phyloP scores from a whole-genome alignment of 176 grass and related monocot species.

The Chrysopogon serrulatus region DNA sequence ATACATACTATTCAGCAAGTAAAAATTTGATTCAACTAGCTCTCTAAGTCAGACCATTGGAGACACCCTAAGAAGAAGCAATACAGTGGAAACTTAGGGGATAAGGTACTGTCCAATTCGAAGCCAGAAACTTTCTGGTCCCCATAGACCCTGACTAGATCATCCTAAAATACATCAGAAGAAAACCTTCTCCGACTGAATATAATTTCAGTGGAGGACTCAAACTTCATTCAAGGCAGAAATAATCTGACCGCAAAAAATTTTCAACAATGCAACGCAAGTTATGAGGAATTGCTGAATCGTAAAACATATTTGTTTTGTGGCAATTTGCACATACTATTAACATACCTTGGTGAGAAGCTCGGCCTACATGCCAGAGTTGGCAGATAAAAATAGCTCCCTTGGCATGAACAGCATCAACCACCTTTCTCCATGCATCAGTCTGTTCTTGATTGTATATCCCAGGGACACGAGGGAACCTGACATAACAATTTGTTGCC shows the following conservation, averaged over 20 bases:
- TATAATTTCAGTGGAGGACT: not conserved
- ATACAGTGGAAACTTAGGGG: not conserved
- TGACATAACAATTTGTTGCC: constrained; percentile 20
- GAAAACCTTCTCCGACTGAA: not conserved
- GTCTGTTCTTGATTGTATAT: constrained; percentile 89
- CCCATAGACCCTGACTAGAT: not conserved
- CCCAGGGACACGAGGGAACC: constrained; percentile 90
- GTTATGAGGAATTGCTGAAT: constrained; percentile 8
- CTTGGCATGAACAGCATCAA: constrained; percentile 89
- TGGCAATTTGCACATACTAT: not conserved
- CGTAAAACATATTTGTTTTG: not conserved
- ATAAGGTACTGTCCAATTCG: not conserved
- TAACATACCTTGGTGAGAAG: constrained; percentile 81
- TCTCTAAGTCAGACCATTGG: not conserved
- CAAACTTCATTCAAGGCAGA: not conserved
- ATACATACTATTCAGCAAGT: not conserved
- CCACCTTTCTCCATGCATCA: constrained; percentile 91
- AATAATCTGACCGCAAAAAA: not conserved
- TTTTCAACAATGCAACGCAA: not conserved
- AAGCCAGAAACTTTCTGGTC: not conserved
- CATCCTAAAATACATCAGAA: not conserved
- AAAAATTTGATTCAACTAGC: not conserved
- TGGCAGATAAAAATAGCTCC: constrained; percentile 93
- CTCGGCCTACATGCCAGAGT: constrained; percentile 93
- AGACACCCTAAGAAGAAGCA: not conserved